A percentile compares a stretch with the other conserved stretches of the same genome.
Evolutionary conservation across 305 asterid genomes (phyloP).

Genomic region (Fraxinus greggii): DNA sequence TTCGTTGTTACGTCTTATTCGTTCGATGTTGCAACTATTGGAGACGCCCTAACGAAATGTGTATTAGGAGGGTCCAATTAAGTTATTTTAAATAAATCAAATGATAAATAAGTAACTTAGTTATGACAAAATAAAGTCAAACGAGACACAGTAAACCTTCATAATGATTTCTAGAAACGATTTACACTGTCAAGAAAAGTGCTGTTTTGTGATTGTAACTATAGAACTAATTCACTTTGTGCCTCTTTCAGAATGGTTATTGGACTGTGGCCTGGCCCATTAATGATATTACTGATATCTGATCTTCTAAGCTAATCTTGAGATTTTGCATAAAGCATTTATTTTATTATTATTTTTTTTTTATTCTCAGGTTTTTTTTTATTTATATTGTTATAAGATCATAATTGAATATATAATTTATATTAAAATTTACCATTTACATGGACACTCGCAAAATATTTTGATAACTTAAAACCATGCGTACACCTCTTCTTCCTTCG

Average conservation of each 20-base stretch:
- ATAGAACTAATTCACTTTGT: not conserved
- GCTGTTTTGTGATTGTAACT: slow-evolving; percentile 1
- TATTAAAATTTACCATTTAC: not conserved
- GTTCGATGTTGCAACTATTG: not conserved
- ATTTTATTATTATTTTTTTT: too few relatives aligned
- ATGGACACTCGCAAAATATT: not conserved
- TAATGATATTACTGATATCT: not conserved
- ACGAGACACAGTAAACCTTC: not conserved
- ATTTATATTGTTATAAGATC: too few relatives aligned
- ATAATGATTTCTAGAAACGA: not conserved
- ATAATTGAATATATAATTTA: too few relatives aligned
- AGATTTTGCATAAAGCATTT: not conserved
- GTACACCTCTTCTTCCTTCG: not conserved
- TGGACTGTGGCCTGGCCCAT: slow-evolving; percentile 32
- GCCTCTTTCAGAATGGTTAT: not conserved
- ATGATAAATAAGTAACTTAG: too few relatives aligned
- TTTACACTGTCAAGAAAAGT: not conserved
- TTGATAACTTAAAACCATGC: not conserved
- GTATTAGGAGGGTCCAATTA: not conserved
- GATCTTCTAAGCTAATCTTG: slow-evolving; percentile 31
- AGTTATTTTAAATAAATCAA: too few relatives aligned
- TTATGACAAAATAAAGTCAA: not conserved
- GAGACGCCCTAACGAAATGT: not conserved
- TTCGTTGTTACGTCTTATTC: too few relatives aligned
- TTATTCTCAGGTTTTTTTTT: not conserved